Base-by-base conservation (phyloP, 805 yeast species). In the Soucietia sequanensis region DNA sequence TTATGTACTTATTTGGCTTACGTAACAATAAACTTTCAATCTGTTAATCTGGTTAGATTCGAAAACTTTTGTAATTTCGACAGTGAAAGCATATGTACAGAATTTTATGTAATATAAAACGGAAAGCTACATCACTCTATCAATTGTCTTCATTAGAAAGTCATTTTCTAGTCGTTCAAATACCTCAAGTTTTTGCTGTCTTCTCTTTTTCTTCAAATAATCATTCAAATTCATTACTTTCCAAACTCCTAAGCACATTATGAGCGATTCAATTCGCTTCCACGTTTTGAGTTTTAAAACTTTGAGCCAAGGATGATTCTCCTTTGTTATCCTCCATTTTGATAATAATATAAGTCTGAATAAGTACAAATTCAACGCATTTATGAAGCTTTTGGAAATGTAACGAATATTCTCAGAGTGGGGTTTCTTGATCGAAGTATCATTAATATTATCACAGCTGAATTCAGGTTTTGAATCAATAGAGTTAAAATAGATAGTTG, bases 291-390 rank as follows among this genome's bases (percentile, higher is more conserved):
- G 35, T 19, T 47, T 51, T 20, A 64, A 37, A 13, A 39, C 10
- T 22, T 44, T 52, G 42, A 66, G 60, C 39, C 47, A 43, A 1
- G 68, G 68, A 39, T 62, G 68, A 47, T 61, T 58, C 15, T 62
- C 69, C 44, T 65, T 66, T 22, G 52, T 37, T 22, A 62, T 63
- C 26, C 73, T 52, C 73, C 73, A 67, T 42, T 65, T 66, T 8
- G 67, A 62, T 20, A 67, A 40, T n/a, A 65, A 40, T 2, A 65
- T 52, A 33, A 65, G 43, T 33, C 63, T 49, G 28, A 60, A 41
- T 21, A 67, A 46, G 42, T 66, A 65, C 31, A 59, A 35, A 42
- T 56, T 60, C 37, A 65, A 34, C 4, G 43, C 56, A 24, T 63
- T 49, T 37, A 61, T 39, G 34, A 60, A 57, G 2, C 37, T 16